Conservation (phyloP, 495 filamentous ascomycete species). For the Daldinia loculata region DNA sequence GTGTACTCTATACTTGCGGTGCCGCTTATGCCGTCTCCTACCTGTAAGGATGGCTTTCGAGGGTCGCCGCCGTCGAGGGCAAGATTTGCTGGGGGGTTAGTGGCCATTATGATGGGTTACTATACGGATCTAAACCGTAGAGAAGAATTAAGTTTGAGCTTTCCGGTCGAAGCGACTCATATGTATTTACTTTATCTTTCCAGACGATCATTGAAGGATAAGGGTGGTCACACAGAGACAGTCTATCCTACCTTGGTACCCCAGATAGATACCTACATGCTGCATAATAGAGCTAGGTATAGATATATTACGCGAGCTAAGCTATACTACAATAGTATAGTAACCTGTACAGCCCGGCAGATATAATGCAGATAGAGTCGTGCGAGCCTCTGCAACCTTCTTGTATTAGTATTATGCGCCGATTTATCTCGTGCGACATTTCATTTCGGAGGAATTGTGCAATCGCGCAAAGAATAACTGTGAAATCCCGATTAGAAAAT, state of each 20-base stretch:
- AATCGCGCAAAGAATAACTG: background rate
- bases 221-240: background rate
- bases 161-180: background rate
- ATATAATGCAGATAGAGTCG: constrained; percentile 15
- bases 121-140: background rate
- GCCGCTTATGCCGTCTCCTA: constrained; percentile 7
- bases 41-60: constrained; percentile 13
- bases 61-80: constrained; percentile 29
- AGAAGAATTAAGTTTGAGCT: background rate
- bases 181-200: constrained; percentile 2
- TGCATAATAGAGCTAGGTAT: background rate
- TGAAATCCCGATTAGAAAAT: constrained; percentile 9
- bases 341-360: constrained; percentile 1
- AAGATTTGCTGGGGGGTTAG: constrained; percentile 29
- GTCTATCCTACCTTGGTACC: background rate
- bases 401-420: constrained; percentile 14
- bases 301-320: constrained; percentile 7
- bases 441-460: constrained; percentile 5
- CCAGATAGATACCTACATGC: no score
- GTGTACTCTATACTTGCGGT: background rate
- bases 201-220: background rate
- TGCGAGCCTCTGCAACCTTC: constrained; percentile 26
- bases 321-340: background rate
- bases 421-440: constrained; percentile 14
- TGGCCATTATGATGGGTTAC: constrained; percentile 15